These are phyloP conservation scores for Boletus rufocinnamomeus DNA, from an alignment of 768 basidiomycete species.

Conservation along the genomic window DNA sequence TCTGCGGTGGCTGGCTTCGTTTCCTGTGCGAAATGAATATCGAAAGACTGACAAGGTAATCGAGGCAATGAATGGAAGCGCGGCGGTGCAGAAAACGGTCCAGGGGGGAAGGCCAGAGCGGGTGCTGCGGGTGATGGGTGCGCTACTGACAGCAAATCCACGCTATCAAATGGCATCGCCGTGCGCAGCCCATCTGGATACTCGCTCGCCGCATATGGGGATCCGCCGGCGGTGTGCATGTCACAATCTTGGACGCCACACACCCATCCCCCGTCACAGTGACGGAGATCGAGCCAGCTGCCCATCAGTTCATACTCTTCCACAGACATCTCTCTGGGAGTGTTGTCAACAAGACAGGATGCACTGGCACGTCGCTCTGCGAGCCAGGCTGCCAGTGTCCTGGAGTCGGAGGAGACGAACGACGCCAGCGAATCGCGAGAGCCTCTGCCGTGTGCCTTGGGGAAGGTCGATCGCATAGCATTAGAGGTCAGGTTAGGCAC, in stretches of 20 bases:
- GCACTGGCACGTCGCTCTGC: conserved; percentile 39
- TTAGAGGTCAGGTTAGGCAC: background rate
- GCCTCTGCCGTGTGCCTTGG: conserved; percentile 15
- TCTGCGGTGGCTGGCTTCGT: conserved; percentile 11
- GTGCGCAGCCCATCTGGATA: conserved; percentile 20
- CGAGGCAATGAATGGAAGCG: conserved; percentile 30
- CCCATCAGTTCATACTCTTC: conserved; percentile 51
- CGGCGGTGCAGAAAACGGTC: conserved; percentile 20
- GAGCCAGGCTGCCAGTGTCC: conserved; percentile 39
- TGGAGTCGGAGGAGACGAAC: conserved; percentile 38
- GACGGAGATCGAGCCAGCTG: conserved; percentile 44
- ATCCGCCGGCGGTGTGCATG: conserved; percentile 37
- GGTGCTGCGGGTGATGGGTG: conserved; percentile 7
- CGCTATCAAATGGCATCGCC: conserved; percentile 30
- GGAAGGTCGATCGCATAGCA: conserved; percentile 6
- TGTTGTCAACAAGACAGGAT: conserved; percentile 29
- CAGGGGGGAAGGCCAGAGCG: conserved; percentile 11
- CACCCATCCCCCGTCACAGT: conserved; percentile 25
- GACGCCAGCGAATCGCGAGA: conserved; percentile 29
- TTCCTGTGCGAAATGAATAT: conserved; percentile 21
- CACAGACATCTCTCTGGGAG: conserved; percentile 39
- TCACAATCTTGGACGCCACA: conserved; percentile 34
- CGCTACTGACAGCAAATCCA: conserved; percentile 15
- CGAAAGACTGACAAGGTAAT: conserved; percentile 22
- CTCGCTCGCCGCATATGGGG: conserved; percentile 30